A percentile compares a stretch with the other conserved stretches of the same genome.
These are phyloP conservation scores for Neurospora sp. DNA, from an alignment of 495 filamentous ascomycete genomes.

Conservation along the genomic window DNA sequence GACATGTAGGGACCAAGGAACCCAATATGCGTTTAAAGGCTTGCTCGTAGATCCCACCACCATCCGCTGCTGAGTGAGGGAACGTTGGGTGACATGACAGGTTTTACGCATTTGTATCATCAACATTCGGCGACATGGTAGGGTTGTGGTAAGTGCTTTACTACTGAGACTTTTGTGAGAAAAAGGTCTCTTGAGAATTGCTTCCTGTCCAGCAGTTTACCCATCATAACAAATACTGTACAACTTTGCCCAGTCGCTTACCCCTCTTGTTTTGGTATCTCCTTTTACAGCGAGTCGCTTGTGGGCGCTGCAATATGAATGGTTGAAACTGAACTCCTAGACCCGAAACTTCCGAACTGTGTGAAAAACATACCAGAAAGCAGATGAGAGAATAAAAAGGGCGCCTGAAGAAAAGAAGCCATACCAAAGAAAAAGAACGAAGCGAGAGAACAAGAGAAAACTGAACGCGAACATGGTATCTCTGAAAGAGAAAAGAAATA, in stretches of 20 bases:
- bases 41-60: neutral
- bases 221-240: neutral
- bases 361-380: conserved; percentile 5
- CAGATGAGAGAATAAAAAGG: conserved; percentile 2
- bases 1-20: neutral
- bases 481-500: neutral
- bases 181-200: neutral
- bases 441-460: neutral
- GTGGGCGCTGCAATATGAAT: neutral
- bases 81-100: neutral
- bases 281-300: neutral
- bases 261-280: neutral
- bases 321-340: neutral
- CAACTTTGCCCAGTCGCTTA: neutral
- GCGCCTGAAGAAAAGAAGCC: neutral
- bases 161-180: neutral
- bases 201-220: neutral
- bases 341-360: neutral
- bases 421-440: conserved; percentile 2
- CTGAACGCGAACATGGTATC: neutral
- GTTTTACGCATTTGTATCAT: neutral
- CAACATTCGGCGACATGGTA: neutral
- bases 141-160: neutral
- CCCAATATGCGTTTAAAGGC: neutral
- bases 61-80: neutral